Evolutionary conservation across 2,329 filamentous ascomycete species (phyloP).

Genomic region (Ophiostoma piceae): DNA sequence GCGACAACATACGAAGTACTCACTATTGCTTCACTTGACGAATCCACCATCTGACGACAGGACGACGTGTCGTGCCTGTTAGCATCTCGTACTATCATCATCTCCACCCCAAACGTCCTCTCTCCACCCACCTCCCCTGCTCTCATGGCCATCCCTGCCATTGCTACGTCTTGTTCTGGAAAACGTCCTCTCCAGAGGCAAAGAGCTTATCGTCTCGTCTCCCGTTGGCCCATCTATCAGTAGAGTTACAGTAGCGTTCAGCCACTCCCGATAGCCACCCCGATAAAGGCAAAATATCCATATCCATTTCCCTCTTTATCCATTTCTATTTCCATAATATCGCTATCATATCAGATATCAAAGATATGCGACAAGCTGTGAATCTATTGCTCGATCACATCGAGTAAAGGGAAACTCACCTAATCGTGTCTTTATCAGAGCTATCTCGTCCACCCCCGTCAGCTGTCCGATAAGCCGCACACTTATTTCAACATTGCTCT

Average conservation of each 20-base stretch:
- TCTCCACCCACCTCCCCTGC: background rate
- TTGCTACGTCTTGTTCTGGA: background rate
- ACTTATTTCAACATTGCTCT: background rate
- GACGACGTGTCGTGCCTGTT: background rate
- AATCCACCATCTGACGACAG: background rate
- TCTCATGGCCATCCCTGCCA: background rate
- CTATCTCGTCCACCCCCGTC: conserved; percentile 1
- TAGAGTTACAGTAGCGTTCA: conserved; percentile 4
- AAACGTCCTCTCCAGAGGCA: background rate
- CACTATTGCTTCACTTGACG: background rate
- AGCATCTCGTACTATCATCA: conserved; percentile 1
- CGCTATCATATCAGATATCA: conserved; percentile 1
- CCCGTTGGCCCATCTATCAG: conserved; percentile 1
- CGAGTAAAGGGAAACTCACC: conserved; percentile 20
- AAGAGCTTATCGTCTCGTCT: conserved; percentile 13
- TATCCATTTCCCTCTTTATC: background rate
- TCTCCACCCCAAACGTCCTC: background rate
- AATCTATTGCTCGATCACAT: conserved; percentile 26
- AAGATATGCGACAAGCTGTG: background rate
- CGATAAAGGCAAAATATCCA: conserved; percentile 9
- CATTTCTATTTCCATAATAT: background rate
- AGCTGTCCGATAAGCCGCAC: background rate
- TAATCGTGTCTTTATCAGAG: conserved; percentile 2
- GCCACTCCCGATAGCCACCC: conserved; percentile 5
- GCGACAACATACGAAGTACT: too few relatives aligned